Conservation (phyloP, 1,284 basidiomycete genomes). For the Fistulina hepatica region DNA sequence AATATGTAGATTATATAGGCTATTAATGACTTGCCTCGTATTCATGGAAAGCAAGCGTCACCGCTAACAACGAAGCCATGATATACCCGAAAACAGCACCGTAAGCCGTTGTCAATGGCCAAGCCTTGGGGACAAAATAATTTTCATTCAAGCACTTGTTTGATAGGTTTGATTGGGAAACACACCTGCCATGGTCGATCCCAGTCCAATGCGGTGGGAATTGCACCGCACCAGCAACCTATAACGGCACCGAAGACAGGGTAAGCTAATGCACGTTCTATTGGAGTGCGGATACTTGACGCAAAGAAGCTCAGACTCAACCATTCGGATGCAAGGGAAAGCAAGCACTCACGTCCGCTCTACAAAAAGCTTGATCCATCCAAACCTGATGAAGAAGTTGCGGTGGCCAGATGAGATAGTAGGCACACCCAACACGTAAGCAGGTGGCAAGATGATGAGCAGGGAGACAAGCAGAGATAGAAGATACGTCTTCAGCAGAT, state of each 20-base stretch:
- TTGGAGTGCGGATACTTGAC: slow-evolving; percentile 46
- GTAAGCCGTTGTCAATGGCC: slow-evolving; percentile 69
- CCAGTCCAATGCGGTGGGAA: slow-evolving; percentile 89
- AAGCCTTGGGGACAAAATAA: slow-evolving; percentile 40
- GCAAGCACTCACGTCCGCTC: slow-evolving; percentile 56
- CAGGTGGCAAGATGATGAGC: slow-evolving; percentile 56
- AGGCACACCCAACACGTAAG: slow-evolving; percentile 63
- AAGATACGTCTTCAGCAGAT: slow-evolving; percentile 49
- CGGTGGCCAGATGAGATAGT: slow-evolving; percentile 9
- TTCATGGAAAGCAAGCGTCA: too few relatives aligned
- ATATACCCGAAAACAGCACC: slow-evolving; percentile 63
- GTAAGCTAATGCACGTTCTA: slow-evolving; percentile 74
- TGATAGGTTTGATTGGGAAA: slow-evolving; percentile 8
- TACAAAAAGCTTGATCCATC: slow-evolving; percentile 70
- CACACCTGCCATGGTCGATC: slow-evolving; percentile 90
- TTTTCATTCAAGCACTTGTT: slow-evolving; percentile 1
- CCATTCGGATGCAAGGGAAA: slow-evolving; percentile 7
- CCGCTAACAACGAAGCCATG: slow-evolving; percentile 45
- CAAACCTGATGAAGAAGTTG: slow-evolving; percentile 35
- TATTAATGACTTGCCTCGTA: too few relatives aligned
- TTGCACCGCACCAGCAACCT: slow-evolving; percentile 71
- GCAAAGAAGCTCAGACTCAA: slow-evolving; percentile 1
- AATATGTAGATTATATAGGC: too few relatives aligned
- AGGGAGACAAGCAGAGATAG: slow-evolving; percentile 61
- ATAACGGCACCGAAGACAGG: slow-evolving; percentile 62